phyloP scores from a whole-genome alignment of 371 early-diverging fungal species.

The Mortierella sp. region DNA sequence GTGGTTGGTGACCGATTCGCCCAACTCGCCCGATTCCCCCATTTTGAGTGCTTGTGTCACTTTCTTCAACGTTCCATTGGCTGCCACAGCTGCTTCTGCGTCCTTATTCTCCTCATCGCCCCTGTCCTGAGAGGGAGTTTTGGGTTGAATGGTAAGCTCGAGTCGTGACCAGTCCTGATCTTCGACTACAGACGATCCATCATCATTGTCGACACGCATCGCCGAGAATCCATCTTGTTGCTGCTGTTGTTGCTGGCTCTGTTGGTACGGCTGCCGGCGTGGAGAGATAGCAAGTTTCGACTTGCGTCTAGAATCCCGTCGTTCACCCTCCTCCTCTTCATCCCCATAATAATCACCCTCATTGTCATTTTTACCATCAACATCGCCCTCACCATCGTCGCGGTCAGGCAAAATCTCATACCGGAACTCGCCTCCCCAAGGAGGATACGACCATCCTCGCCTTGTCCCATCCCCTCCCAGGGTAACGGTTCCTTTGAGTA shows the following conservation, averaged over 20 bases:
- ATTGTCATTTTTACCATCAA: background rate
- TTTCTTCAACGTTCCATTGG: background rate
- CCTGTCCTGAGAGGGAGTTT: background rate
- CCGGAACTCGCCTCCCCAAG: constrained; percentile 22
- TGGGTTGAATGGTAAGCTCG: background rate
- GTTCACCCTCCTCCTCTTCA: background rate
- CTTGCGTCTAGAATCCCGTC: background rate
- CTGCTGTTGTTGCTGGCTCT: background rate
- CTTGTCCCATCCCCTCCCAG: constrained; percentile 28
- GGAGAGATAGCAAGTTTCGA: background rate
- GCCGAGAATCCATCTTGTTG: background rate
- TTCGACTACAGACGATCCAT: constrained; percentile 9
- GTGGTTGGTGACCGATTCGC: background rate
- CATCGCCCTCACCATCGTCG: background rate
- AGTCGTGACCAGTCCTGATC: background rate
- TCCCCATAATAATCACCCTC: background rate
- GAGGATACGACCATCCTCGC: constrained; percentile 20
- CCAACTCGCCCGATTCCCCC: background rate
- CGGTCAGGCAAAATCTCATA: constrained; percentile 1
- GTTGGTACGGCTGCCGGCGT: background rate
- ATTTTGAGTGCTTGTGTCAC: background rate
- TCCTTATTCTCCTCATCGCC: background rate
- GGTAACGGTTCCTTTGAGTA: constrained; percentile 41
- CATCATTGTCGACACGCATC: constrained; percentile 8
- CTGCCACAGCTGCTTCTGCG: background rate